A percentile compares a stretch with the other conserved stretches of the same genome.
These are phyloP conservation scores for Vitis hybrid DNA, from an alignment of 177 flowering plant species.

Conservation along the genomic window DNA sequence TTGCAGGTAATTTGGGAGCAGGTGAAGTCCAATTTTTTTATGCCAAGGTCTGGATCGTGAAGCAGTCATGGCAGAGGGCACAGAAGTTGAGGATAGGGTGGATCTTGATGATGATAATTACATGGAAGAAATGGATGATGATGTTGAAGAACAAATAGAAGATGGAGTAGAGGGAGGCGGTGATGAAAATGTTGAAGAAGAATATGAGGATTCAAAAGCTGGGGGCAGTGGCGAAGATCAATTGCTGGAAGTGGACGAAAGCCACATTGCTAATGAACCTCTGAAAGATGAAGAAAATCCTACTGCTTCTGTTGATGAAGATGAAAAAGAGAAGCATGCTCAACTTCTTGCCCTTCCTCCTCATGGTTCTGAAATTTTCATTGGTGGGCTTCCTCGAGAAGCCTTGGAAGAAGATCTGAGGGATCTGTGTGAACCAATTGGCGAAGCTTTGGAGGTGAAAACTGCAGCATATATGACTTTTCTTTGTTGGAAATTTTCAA, in stretches of 20 bases:
- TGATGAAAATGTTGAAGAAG: conserved; percentile 44
- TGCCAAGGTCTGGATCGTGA: conserved; percentile 18
- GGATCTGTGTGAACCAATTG: conserved; percentile 71
- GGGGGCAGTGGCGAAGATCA: conserved; percentile 34
- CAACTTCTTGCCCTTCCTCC: conserved; percentile 94
- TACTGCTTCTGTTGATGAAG: conserved; percentile 32
- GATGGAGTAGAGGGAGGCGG: conserved; percentile 39
- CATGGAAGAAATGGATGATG: conserved; percentile 76
- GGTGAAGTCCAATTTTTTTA: conserved; percentile 12
- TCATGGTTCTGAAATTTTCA: conserved; percentile 89
- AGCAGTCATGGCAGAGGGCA: conserved; percentile 54
- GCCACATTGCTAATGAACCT: conserved; percentile 23
- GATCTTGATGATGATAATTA: conserved; percentile 89
- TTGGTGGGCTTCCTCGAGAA: conserved; percentile 92
- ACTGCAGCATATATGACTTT: background rate
- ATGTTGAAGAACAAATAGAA: conserved; percentile 63
- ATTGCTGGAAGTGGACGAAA: conserved; percentile 37
- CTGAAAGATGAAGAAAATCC: conserved; percentile 48
- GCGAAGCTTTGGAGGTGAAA: conserved; percentile 80
- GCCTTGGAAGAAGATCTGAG: conserved; percentile 69
- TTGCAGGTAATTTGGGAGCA: conserved; percentile 29
- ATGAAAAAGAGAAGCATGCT: conserved; percentile 59
- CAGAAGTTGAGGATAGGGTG: conserved; percentile 77
- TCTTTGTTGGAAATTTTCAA: background rate
- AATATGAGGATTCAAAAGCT: conserved; percentile 32